A percentile compares a stretch with the other conserved stretches of the same genome.
These are phyloP conservation scores for Cutaneotrichosporon dermatis DNA, from an alignment of 1,284 basidiomycete species.

Conservation along the genomic window DNA sequence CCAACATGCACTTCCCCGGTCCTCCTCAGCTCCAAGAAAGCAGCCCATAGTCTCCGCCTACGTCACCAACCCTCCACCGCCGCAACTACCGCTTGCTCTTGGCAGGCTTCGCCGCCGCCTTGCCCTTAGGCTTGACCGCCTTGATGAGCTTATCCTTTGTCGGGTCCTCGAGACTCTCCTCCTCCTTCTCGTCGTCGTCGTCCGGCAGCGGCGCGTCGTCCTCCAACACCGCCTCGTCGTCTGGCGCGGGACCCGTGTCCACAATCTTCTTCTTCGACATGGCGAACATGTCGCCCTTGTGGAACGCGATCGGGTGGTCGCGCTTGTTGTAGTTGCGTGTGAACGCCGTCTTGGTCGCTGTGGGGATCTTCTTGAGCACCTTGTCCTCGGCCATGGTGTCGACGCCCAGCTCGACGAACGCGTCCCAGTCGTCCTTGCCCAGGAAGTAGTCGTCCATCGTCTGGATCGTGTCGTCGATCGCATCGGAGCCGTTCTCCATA, in stretches of 20 bases:
- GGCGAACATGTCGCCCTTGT: slow-evolving; percentile 74
- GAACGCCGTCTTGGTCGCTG: slow-evolving; percentile 75
- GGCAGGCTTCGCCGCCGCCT: slow-evolving; percentile 8
- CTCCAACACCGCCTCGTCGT: slow-evolving; percentile 81
- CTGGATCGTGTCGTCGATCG: slow-evolving; percentile 74
- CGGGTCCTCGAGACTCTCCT: slow-evolving; percentile 50
- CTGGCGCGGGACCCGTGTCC: slow-evolving; percentile 61
- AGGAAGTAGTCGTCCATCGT: slow-evolving; percentile 93
- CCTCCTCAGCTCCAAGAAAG: too few species aligned
- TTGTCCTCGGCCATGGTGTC: slow-evolving; percentile 69
- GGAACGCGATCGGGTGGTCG: slow-evolving; percentile 87
- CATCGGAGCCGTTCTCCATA: slow-evolving; percentile 58
- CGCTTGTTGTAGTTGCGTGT: slow-evolving; percentile 83
- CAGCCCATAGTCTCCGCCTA: too few species aligned
- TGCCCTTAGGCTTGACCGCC: slow-evolving; percentile 40
- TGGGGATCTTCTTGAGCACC: slow-evolving; percentile 75
- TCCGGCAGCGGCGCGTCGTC: slow-evolving; percentile 42
- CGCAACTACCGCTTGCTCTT: slow-evolving; percentile 10
- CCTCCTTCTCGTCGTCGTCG: slow-evolving; percentile 41
- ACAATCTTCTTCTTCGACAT: slow-evolving; percentile 67
- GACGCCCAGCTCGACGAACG: slow-evolving; percentile 86
- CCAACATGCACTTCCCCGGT: too few species aligned
- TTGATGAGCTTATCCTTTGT: slow-evolving; percentile 58
- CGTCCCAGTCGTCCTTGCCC: slow-evolving; percentile 92
- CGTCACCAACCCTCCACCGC: too few species aligned